These are phyloP conservation scores for Xerocomus minutiporus DNA, from an alignment of 1,284 basidiomycete species.

Conservation along the genomic window DNA sequence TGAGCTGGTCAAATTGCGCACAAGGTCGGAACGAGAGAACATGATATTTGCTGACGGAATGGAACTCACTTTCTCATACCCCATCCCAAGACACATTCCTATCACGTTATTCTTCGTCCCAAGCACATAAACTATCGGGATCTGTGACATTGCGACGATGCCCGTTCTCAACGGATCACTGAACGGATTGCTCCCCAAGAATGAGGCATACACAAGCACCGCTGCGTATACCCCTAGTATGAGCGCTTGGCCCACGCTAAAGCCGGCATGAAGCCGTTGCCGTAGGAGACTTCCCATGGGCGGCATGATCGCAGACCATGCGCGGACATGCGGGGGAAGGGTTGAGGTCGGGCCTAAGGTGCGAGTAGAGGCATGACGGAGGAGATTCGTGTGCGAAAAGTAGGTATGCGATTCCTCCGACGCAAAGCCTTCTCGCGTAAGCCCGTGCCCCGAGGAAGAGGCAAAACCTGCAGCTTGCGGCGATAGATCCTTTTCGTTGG, in stretches of 20 bases:
- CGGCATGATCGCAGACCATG: conserved; percentile 40
- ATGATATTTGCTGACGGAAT: neutral
- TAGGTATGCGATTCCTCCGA: conserved; percentile 32
- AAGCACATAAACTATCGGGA: conserved; percentile 70
- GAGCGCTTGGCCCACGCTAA: conserved; percentile 49
- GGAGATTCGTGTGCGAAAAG: conserved; percentile 21
- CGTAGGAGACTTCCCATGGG: conserved; percentile 40
- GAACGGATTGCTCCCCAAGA: conserved; percentile 55
- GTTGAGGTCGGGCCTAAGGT: conserved; percentile 11
- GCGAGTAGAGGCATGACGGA: conserved; percentile 16
- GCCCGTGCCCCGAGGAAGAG: conserved; percentile 25
- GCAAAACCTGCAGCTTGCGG: conserved; percentile 5
- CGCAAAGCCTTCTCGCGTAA: conserved; percentile 11
- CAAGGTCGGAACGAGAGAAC: neutral
- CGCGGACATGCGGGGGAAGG: conserved; percentile 45
- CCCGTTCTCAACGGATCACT: conserved; percentile 51
- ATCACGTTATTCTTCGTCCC: conserved; percentile 72
- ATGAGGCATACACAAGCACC: conserved; percentile 47
- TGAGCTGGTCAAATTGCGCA: conserved; percentile 45
- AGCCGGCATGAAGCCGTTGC: conserved; percentile 45
- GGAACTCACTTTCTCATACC: conserved; percentile 66
- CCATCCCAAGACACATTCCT: conserved; percentile 58
- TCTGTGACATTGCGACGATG: conserved; percentile 64
- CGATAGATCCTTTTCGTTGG: conserved; percentile 10
- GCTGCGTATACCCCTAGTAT: conserved; percentile 47